These are phyloP conservation scores for Pinus albicaulis DNA, from an alignment of 75 land plant genomes.

Conservation along the genomic window DNA sequence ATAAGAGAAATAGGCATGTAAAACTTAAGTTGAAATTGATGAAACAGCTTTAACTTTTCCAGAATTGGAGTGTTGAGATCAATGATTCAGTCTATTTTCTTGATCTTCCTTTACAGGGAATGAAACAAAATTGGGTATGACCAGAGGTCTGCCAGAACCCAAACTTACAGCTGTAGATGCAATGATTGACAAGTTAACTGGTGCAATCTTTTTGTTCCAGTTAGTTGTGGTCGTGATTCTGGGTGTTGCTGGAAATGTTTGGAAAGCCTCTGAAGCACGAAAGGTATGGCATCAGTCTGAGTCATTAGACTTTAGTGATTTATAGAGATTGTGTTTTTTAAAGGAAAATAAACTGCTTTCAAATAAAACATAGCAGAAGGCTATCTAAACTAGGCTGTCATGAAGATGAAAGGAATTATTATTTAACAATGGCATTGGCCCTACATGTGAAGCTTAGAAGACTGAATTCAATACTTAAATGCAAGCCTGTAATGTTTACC, in stretches of 20 bases:
- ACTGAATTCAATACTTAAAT: background rate
- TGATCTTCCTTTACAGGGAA: slow-evolving; percentile 49
- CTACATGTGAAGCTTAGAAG: background rate
- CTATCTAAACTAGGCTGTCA: no score
- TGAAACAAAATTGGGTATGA: slow-evolving; percentile 99
- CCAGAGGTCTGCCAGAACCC: slow-evolving; percentile 90
- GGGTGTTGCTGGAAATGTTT: slow-evolving; percentile 91
- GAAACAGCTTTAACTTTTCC: background rate
- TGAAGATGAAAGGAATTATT: no score
- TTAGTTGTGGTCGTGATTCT: slow-evolving; percentile 90
- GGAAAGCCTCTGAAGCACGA: slow-evolving; percentile 88
- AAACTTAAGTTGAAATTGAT: background rate
- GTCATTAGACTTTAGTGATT: background rate
- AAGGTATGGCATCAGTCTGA: slow-evolving; percentile 47
- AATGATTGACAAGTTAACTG: slow-evolving; percentile 98
- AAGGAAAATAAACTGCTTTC: no score
- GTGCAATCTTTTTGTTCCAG: slow-evolving; percentile 93
- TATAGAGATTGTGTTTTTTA: background rate
- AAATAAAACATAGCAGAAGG: no score
- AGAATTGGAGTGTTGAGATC: background rate
- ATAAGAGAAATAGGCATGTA: background rate
- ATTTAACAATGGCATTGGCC: background rate
- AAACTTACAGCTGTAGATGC: slow-evolving; percentile 97
- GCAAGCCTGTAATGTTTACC: no score
- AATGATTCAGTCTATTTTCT: background rate